Evolutionary conservation across 345 rosid genomes (phyloP).

Genomic region (Aquilaria sinensis): DNA sequence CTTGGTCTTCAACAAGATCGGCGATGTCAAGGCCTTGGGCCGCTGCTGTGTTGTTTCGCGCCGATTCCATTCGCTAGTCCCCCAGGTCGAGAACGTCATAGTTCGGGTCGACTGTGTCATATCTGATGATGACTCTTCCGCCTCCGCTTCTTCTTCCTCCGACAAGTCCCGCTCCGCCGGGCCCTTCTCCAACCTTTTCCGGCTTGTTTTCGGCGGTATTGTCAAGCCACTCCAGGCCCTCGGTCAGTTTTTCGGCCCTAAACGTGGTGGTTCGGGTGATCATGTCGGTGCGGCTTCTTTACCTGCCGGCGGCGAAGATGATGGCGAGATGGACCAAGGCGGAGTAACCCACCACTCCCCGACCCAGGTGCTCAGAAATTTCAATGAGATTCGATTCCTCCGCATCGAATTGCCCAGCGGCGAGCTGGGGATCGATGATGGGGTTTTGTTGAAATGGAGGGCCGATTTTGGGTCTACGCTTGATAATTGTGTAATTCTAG

Average conservation of each 20-base stretch:
- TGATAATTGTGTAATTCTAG: conserved; percentile 83
- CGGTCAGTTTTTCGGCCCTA: conserved; percentile 57
- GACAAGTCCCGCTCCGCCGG: conserved; percentile 46
- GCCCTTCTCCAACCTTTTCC: conserved; percentile 42
- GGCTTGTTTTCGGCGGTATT: conserved; percentile 57
- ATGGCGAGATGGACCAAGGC: conserved; percentile 62
- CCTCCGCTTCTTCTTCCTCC: conserved; percentile 31
- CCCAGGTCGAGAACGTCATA: conserved; percentile 79
- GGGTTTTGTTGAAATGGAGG: conserved; percentile 81
- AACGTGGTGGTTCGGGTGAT: conserved; percentile 12
- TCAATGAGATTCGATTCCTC: conserved; percentile 76
- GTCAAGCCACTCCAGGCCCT: conserved; percentile 79
- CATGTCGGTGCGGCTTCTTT: conserved; percentile 14
- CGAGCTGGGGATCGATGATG: conserved; percentile 83
- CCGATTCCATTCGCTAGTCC: conserved; percentile 67
- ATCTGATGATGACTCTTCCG: conserved; percentile 70
- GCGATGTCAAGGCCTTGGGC: conserved; percentile 90
- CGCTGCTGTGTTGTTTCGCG: conserved; percentile 83
- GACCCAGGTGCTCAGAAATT: conserved; percentile 82
- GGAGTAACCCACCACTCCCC: conserved; percentile 97
- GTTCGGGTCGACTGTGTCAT: conserved; percentile 92
- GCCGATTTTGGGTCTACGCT: conserved; percentile 96
- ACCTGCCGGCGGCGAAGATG: conserved; percentile 39
- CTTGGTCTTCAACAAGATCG: conserved; percentile 72
- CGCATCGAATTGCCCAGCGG: conserved; percentile 88